phyloP scores from a whole-genome alignment of 371 early-diverging fungal genomes.

The Actinomortierella wolfii region DNA sequence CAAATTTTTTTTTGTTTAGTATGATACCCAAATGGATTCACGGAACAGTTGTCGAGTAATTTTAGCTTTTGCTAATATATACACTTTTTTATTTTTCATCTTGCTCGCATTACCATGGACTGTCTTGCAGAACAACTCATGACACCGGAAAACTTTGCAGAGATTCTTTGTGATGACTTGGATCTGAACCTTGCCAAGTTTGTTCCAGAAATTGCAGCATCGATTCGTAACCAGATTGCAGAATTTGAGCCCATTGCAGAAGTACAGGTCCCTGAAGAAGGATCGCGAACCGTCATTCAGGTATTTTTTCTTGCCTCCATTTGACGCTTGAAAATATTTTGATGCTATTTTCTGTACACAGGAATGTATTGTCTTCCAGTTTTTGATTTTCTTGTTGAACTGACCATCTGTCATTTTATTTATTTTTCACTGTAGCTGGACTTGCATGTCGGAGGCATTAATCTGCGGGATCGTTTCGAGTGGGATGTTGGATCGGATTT shows the following conservation, averaged over 20 bases:
- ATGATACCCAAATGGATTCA: background rate
- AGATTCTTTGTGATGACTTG: slow-evolving; percentile 86
- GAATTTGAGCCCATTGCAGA: slow-evolving; percentile 50
- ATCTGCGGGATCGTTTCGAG: slow-evolving; percentile 91
- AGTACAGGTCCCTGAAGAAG: slow-evolving; percentile 36
- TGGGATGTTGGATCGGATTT: slow-evolving; percentile 81
- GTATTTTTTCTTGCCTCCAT: slow-evolving; percentile 14
- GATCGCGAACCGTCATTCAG: slow-evolving; percentile 44
- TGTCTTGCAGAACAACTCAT: slow-evolving; percentile 67
- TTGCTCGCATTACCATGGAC: background rate
- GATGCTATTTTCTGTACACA: background rate
- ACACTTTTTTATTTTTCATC: slow-evolving; percentile 3
- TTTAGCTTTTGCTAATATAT: background rate
- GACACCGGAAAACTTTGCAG: slow-evolving; percentile 93
- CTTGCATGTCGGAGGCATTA: slow-evolving; percentile 81
- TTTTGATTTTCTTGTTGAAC: background rate
- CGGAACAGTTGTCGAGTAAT: background rate
- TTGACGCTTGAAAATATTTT: background rate
- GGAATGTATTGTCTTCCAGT: background rate
- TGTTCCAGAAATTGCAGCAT: slow-evolving; percentile 74
- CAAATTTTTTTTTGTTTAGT: slow-evolving; percentile 4
- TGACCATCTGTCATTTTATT: background rate
- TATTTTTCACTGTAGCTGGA: slow-evolving; percentile 63
- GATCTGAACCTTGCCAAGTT: slow-evolving; percentile 61
- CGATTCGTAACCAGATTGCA: slow-evolving; percentile 78